Evolutionary conservation across 2,329 filamentous ascomycete species (phyloP).

Genomic region (Aureobasidium sp.): DNA sequence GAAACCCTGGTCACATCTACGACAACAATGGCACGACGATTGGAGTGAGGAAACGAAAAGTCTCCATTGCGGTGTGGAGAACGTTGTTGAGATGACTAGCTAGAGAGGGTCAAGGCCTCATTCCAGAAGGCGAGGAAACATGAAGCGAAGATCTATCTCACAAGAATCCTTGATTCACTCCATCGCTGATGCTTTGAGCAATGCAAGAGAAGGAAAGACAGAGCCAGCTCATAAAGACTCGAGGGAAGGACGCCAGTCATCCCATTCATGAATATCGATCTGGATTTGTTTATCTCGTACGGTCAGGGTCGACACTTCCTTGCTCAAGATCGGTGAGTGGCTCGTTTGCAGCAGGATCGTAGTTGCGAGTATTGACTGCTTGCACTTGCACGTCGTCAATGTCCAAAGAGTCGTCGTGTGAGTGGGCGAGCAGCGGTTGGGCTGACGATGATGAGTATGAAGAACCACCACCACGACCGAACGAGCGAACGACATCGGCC

Average conservation of each 20-base stretch:
- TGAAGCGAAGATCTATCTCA: constrained; percentile 7
- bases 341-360: constrained; percentile 26
- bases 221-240: background rate
- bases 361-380: constrained; percentile 26
- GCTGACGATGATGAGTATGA: constrained; percentile 14
- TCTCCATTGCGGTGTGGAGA: background rate
- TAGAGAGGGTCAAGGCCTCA: background rate
- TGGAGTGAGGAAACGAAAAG: background rate
- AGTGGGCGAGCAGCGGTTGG: constrained; percentile 14
- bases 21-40: background rate
- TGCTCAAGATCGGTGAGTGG: constrained; percentile 30
- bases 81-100: background rate
- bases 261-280: background rate
- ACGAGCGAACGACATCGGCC: constrained; percentile 72
- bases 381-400: constrained; percentile 29
- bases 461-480: constrained; percentile 22
- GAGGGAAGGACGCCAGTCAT: constrained; percentile 1
- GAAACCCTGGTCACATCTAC: background rate
- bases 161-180: background rate
- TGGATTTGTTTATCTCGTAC: constrained; percentile 12
- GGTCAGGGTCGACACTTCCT: constrained; percentile 21
- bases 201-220: background rate
- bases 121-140: background rate
- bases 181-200: constrained; percentile 5
- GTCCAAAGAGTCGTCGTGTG: constrained; percentile 12